Evolutionary conservation across 495 filamentous ascomycete species (phyloP).

Genomic region (Talaromyces nanjingensis): DNA sequence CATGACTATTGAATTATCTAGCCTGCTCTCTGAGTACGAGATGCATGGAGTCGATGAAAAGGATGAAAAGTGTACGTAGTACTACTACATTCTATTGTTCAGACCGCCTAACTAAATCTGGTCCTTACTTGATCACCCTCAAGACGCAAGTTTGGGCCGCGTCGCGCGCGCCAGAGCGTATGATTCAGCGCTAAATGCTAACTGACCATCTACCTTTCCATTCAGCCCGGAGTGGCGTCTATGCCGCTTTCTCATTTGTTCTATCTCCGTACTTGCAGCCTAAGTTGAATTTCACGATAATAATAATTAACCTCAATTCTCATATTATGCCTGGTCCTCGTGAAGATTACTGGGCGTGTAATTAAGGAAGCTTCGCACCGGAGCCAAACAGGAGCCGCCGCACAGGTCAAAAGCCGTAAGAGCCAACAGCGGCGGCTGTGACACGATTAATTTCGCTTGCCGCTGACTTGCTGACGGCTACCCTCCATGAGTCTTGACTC

Average conservation of each 20-base stretch:
- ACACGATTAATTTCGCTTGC: neutral
- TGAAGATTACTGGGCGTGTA: neutral
- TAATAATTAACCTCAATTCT: neutral
- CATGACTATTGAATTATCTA: no score
- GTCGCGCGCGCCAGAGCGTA: conserved; percentile 5
- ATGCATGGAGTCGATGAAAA: neutral
- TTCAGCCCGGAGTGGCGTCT: neutral
- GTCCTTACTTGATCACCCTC: neutral
- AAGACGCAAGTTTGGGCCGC: neutral
- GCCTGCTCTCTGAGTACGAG: no score
- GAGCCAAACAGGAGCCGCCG: neutral
- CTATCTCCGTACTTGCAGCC: neutral
- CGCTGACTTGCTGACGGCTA: neutral
- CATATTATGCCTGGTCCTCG: neutral
- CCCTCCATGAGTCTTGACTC: neutral
- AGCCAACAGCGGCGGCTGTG: conserved; percentile 13
- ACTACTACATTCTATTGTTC: neutral
- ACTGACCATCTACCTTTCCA: neutral
- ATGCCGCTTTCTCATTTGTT: neutral
- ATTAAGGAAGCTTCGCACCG: neutral
- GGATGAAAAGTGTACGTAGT: neutral
- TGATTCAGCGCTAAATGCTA: neutral
- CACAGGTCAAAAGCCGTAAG: conserved; percentile 1
- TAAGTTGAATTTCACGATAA: neutral
- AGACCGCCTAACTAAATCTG: neutral